Base-by-base conservation (phyloP, 352 stramenopile species). In the Globisporangium polare region DNA sequence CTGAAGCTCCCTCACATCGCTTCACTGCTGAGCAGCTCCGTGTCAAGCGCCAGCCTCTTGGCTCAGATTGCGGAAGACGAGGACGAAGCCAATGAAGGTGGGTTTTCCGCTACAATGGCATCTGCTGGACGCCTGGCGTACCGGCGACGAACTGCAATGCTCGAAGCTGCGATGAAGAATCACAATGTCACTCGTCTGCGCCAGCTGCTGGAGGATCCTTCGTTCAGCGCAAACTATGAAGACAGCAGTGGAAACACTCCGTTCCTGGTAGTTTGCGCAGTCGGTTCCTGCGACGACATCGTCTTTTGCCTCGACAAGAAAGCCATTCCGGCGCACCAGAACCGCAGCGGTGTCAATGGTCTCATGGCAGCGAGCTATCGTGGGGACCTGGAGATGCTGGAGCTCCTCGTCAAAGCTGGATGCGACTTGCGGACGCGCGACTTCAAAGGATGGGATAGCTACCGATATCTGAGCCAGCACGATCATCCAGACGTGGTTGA, bases 211-310 rank as follows among this genome's bases (percentile, higher is more conserved):
- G 63, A 80, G 29, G 63, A 67, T 7, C 39, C 53, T 2, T 65
- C 69, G 8, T 71, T 76, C 29, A 80, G 79, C 37, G 68, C 74
- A 0, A 89, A 89, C 57, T 80, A 78, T 26, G 81, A 90, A 58
- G 67, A 74, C 46, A 17, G 22, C 0, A 51, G 24, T 0, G 79
- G 81, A n/a, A 73, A 77, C 31, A 77, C 71, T 5, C 75, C 81
- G 3, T 60, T 90, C 18, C 58, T 89, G 27, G 58, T 82, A 0
- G 46, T 58, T 24, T 78, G 65, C 6, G 45, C 22, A 7, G 24
- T 63, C 4, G 77, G 74, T 37, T 73, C 63, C 2, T 65, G 60
- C 6, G 43, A 49, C 18, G 73, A 89, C 39, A 56, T 89, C 33
- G 22, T 74, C 4, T 68, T 57, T 37, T 81, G 67, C 18, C 65